These are phyloP conservation scores for Ascochyta rabiei DNA, from an alignment of 2,329 filamentous ascomycete genomes.

Conservation along the genomic window DNA sequence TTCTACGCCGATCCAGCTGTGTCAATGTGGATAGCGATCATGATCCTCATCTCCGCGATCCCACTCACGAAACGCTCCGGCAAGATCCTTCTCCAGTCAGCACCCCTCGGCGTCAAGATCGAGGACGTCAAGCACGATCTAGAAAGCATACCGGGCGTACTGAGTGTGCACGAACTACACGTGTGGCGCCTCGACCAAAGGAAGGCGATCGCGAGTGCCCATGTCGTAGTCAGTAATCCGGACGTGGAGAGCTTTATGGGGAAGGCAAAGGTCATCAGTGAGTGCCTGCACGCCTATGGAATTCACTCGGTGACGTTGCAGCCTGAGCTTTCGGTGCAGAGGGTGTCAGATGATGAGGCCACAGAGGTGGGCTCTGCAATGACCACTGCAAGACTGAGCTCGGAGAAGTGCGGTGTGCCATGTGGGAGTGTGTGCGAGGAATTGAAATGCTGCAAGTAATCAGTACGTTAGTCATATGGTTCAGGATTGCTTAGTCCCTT, in stretches of 20 bases:
- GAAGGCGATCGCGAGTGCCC: conserved; percentile 72
- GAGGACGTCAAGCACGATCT: conserved; percentile 72
- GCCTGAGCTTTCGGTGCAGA: conserved; percentile 58
- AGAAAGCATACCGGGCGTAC: conserved; percentile 69
- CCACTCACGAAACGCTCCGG: conserved; percentile 68
- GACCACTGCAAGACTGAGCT: conserved; percentile 29
- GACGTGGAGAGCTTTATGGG: conserved; percentile 64
- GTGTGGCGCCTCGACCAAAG: conserved; percentile 75
- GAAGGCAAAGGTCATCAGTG: conserved; percentile 65
- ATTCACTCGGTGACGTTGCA: conserved; percentile 75
- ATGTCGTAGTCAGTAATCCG: conserved; percentile 67
- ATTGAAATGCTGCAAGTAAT: conserved; percentile 53
- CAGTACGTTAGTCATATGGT: no score
- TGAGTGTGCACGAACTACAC: conserved; percentile 73
- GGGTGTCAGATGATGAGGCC: neutral
- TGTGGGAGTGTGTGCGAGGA: conserved; percentile 60
- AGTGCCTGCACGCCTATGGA: conserved; percentile 75
- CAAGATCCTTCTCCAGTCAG: conserved; percentile 70
- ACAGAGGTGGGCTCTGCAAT: conserved; percentile 5
- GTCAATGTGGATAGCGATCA: conserved; percentile 72
- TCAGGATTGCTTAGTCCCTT: neutral
- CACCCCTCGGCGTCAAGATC: conserved; percentile 64
- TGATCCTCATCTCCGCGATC: conserved; percentile 70
- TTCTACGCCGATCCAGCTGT: conserved; percentile 76
- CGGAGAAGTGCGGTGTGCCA: conserved; percentile 57